Percentiles rank a stretch among this genome's conserved stretches.
Conservation (phyloP, 2,329 filamentous ascomycete genomes). For the Phymatotrichopsis omnivora region DNA sequence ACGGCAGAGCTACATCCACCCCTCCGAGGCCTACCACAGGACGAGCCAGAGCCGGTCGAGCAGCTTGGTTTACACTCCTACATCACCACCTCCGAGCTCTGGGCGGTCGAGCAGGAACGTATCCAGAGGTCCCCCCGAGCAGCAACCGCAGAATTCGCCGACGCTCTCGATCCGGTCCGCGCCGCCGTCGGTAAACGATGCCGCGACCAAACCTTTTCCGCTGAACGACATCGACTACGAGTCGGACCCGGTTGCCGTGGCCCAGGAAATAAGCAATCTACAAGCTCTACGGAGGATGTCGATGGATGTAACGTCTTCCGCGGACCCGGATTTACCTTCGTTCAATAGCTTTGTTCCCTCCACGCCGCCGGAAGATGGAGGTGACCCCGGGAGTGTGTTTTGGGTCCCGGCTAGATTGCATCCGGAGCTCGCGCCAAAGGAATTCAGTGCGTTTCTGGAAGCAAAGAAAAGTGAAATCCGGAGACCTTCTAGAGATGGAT, state of each 20-base stretch:
- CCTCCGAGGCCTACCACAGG: conserved; percentile 21
- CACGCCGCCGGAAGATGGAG: conserved; percentile 70
- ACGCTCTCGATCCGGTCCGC: conserved; percentile 16
- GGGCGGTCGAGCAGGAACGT: conserved; percentile 7
- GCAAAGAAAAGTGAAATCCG: conserved; percentile 77
- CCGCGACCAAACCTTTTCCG: conserved; percentile 53
- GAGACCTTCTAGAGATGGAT: conserved; percentile 62
- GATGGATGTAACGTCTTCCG: conserved; percentile 68
- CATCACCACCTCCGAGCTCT: conserved; percentile 12
- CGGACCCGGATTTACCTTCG: conserved; percentile 64
- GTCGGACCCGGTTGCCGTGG: conserved; percentile 77
- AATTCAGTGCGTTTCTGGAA: conserved; percentile 94
- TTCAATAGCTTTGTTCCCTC: conserved; percentile 59
- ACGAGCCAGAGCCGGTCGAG: conserved; percentile 13
- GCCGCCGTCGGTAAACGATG: conserved; percentile 45
- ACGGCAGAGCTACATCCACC: conserved; percentile 24
- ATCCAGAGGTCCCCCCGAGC: conserved; percentile 12
- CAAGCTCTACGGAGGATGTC: conserved; percentile 86
- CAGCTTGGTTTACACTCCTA: conserved; percentile 33
- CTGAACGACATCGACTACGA: conserved; percentile 83
- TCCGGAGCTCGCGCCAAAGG: conserved; percentile 85
- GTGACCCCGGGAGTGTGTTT: conserved; percentile 77
- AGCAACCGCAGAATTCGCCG: conserved; percentile 8
- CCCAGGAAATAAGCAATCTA: conserved; percentile 83
- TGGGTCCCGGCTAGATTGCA: conserved; percentile 95